A percentile compares a stretch with the other conserved stretches of the same genome.
phyloP scores from a whole-genome alignment of 352 stramenopile genomes.

The Globisporangium acanthophoron region DNA sequence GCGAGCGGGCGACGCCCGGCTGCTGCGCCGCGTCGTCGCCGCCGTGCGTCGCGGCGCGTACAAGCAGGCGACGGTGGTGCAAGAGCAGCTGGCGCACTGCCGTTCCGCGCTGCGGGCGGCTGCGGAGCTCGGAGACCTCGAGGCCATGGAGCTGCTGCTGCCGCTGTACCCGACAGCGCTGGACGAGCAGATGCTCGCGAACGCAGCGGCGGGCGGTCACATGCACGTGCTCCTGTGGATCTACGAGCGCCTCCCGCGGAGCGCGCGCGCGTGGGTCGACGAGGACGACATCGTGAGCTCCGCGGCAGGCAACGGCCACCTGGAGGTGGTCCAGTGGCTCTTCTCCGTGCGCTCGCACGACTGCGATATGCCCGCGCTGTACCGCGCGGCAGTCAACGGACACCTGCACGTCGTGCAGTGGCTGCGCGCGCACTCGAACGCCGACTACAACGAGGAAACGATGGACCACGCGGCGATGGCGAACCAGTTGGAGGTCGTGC shows the following conservation, averaged over 20 bases:
- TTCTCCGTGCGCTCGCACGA: conserved; percentile 13
- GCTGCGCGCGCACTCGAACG: conserved; percentile 20
- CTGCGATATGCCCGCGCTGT: conserved; percentile 27
- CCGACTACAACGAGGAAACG: conserved; percentile 23
- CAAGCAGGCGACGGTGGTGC: conserved; percentile 4
- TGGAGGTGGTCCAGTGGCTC: conserved; percentile 22
- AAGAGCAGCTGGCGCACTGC: conserved; percentile 4
- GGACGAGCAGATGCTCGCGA: conserved; percentile 7
- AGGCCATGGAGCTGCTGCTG: not conserved
- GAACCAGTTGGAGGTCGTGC: conserved; percentile 27
- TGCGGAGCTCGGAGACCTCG: not conserved
- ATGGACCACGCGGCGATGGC: conserved; percentile 22
- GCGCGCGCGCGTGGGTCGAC: conserved; percentile 3
- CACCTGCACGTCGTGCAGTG: conserved; percentile 27
- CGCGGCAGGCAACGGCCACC: conserved; percentile 10
- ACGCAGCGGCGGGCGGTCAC: conserved; percentile 4
- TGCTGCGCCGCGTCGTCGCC: conserved; percentile 17
- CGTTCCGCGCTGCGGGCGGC: conserved; percentile 14
- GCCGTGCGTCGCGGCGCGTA: not conserved
- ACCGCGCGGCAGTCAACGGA: conserved; percentile 20
- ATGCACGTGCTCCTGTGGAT: conserved; percentile 14
- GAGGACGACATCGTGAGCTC: conserved; percentile 4
- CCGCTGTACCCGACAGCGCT: conserved; percentile 5
- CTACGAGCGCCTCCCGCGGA: conserved; percentile 1
- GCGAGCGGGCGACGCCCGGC: conserved; percentile 5